Conservation (phyloP, 140 eudicot species). For the Anethum foeniculum region DNA sequence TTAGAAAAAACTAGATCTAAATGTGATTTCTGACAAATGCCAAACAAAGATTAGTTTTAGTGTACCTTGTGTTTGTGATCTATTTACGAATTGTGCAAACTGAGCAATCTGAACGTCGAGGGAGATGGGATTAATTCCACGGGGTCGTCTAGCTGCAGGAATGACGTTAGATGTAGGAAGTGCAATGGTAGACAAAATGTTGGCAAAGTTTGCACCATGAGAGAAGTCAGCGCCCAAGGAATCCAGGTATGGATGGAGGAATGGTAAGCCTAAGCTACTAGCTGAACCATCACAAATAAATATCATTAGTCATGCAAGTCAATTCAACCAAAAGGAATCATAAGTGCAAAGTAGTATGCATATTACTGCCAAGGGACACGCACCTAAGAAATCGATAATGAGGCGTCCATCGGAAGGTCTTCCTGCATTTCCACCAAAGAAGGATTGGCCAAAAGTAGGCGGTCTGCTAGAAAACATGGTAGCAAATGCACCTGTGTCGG, state of each 20-base stretch:
- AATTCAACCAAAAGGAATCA: background rate
- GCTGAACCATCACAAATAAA: slow-evolving; percentile 12
- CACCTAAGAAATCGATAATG: too few relatives aligned
- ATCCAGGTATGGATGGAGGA: slow-evolving; percentile 49
- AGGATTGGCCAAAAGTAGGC: slow-evolving; percentile 5
- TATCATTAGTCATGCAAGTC: background rate
- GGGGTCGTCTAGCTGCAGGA: slow-evolving; percentile 17
- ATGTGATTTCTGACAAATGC: too few relatives aligned
- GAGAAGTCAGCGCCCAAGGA: slow-evolving; percentile 51
- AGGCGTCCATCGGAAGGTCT: background rate
- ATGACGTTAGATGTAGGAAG: slow-evolving; percentile 41
- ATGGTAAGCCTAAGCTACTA: slow-evolving; percentile 40
- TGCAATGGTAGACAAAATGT: slow-evolving; percentile 48
- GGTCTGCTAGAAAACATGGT: background rate
- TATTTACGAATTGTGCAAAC: slow-evolving; percentile 32
- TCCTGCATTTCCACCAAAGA: background rate
- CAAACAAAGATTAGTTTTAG: background rate
- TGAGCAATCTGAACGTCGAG: slow-evolving; percentile 50
- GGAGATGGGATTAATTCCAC: slow-evolving; percentile 39
- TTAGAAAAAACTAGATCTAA: too few relatives aligned
- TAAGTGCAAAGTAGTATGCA: background rate
- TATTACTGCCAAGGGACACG: background rate
- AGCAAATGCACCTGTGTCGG: background rate
- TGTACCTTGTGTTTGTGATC: slow-evolving; percentile 40
- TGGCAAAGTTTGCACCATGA: slow-evolving; percentile 72